phyloP scores from a whole-genome alignment of 441 rosid genomes.

The Mallotus repandus region DNA sequence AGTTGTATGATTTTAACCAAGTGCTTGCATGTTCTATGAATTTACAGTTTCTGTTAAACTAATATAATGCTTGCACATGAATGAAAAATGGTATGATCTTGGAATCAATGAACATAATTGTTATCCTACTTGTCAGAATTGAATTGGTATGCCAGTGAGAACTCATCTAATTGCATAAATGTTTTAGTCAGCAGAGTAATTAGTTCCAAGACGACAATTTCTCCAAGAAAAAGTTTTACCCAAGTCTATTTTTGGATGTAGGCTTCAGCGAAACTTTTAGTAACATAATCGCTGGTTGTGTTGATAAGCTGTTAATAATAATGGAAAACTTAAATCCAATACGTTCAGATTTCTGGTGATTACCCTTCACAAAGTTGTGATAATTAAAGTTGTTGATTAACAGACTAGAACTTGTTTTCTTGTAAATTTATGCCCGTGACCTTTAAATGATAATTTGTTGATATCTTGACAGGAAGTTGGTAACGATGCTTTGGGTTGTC shows the following conservation, averaged over 20 bases:
- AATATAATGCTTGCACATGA: neutral
- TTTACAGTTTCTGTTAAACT: neutral
- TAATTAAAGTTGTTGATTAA: neutral
- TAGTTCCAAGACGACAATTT: no score
- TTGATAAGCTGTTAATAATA: neutral
- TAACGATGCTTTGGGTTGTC: slow-evolving; percentile 54
- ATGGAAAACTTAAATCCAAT: neutral
- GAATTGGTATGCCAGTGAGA: no score
- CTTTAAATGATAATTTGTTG: neutral
- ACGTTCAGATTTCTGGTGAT: neutral
- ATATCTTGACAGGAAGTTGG: slow-evolving; percentile 46
- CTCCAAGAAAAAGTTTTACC: no score
- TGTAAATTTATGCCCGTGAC: neutral
- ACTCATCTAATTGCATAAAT: no score
- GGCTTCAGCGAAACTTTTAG: no score
- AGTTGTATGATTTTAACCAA: neutral
- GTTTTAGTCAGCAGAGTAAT: no score
- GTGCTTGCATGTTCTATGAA: neutral
- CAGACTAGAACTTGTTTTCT: neutral
- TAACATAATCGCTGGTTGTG: neutral
- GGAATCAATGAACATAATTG: neutral
- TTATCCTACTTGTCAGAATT: no score
- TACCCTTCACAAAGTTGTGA: neutral
- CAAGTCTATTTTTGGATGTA: no score
- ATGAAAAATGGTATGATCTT: neutral